Evolutionary conservation across 2,329 filamentous ascomycete species (phyloP).

Genomic region (Paecilomyces variotii): DNA sequence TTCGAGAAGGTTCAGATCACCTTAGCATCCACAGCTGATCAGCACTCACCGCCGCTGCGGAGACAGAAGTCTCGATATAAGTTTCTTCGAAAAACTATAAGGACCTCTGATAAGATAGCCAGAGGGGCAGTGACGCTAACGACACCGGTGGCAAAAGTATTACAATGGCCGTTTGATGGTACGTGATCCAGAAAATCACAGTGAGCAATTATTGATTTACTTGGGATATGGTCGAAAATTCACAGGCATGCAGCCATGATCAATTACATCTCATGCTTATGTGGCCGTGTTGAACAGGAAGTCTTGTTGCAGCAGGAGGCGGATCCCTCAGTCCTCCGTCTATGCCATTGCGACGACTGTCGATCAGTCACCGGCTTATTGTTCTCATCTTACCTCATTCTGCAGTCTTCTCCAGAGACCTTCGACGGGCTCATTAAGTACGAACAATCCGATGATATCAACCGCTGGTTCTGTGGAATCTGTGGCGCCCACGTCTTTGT

Average conservation of each 20-base stretch:
- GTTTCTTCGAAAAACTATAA: background rate
- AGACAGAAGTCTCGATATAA: background rate
- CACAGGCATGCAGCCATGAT: background rate
- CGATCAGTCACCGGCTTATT: conserved; percentile 42
- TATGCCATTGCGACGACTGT: conserved; percentile 49
- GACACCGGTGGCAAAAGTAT: background rate
- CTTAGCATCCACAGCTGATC: background rate
- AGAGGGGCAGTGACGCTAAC: background rate
- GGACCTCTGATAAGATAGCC: background rate
- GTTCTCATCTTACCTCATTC: conserved; percentile 35
- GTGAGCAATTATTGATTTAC: background rate
- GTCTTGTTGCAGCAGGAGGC: conserved; percentile 15
- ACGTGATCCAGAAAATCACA: background rate
- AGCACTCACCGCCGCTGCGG: background rate
- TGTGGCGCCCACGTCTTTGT: conserved; percentile 42
- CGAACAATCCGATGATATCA: conserved; percentile 33
- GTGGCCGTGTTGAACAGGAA: conserved; percentile 15
- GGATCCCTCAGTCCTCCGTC: conserved; percentile 16
- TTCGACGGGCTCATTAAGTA: conserved; percentile 36
- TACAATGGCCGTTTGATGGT: background rate
- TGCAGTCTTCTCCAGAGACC: conserved; percentile 27
- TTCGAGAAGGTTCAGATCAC: background rate
- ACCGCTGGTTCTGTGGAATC: conserved; percentile 42
- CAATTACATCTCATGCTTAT: conserved; percentile 20
- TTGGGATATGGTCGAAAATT: background rate